phyloP scores from a whole-genome alignment of 805 yeast genomes.

The Spathaspora sp. region DNA sequence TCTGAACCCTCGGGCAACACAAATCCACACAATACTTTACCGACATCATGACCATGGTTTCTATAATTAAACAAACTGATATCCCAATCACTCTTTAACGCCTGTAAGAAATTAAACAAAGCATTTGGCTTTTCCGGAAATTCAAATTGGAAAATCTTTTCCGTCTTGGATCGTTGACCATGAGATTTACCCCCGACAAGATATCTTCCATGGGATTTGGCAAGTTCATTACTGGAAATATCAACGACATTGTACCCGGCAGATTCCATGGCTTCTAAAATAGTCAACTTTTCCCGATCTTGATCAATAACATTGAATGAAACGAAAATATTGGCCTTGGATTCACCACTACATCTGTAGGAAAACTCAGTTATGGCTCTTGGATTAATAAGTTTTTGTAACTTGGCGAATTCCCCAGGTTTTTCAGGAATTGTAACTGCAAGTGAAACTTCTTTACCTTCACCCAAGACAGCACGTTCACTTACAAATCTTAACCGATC shows the following conservation, averaged over 20 bases:
- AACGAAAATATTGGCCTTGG: conserved; percentile 74
- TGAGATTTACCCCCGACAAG: conserved; percentile 81
- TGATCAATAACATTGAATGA: conserved; percentile 83
- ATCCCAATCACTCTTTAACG: conserved; percentile 80
- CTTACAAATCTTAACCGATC: conserved; percentile 93
- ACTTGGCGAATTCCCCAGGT: conserved; percentile 83
- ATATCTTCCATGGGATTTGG: conserved; percentile 94
- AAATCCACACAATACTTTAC: conserved; percentile 87
- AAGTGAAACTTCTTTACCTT: conserved; percentile 93
- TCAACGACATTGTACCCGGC: conserved; percentile 62
- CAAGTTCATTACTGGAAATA: conserved; percentile 88
- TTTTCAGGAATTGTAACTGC: conserved; percentile 86
- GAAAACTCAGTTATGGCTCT: conserved; percentile 92
- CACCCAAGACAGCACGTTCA: conserved; percentile 98
- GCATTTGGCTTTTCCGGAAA: conserved; percentile 99
- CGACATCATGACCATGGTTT: conserved; percentile 94
- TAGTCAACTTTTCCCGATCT: conserved; percentile 64
- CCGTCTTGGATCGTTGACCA: conserved; percentile 55
- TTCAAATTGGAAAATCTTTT: conserved; percentile 78
- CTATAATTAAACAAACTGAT: conserved; percentile 93
- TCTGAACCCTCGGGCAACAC: conserved; percentile 71
- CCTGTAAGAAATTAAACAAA: conserved; percentile 69
- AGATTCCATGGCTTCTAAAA: conserved; percentile 54
- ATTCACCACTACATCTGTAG: conserved; percentile 62
- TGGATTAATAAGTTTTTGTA: conserved; percentile 79